These are phyloP conservation scores for Oenanthe sinensis DNA, from an alignment of 129 eudicot genomes.

Conservation along the genomic window DNA sequence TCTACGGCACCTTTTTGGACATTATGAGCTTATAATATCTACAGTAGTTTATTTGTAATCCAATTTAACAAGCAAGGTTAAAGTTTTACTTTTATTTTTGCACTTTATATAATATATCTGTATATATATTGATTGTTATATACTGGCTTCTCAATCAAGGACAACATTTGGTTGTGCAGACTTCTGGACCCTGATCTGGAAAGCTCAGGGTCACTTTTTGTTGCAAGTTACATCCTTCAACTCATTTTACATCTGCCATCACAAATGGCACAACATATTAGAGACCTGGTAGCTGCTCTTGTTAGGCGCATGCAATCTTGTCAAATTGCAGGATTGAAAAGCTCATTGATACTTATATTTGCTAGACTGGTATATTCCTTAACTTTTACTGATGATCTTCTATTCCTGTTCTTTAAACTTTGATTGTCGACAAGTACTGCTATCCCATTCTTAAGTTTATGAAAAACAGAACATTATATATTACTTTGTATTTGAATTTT, in stretches of 20 bases:
- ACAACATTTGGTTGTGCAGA: slow-evolving; percentile 33
- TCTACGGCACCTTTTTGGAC: neutral
- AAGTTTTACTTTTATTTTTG: neutral
- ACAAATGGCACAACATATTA: slow-evolving; percentile 85
- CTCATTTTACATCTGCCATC: slow-evolving; percentile 84
- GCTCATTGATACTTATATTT: slow-evolving; percentile 73
- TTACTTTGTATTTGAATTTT: neutral
- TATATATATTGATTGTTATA: neutral
- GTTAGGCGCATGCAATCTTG: slow-evolving; percentile 86
- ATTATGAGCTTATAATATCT: neutral
- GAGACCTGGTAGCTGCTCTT: slow-evolving; percentile 83
- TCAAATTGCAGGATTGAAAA: slow-evolving; percentile 66
- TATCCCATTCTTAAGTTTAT: neutral
- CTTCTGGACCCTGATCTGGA: slow-evolving; percentile 88
- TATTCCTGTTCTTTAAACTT: neutral
- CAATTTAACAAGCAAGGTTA: neutral
- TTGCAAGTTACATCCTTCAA: slow-evolving; percentile 83
- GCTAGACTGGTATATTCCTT: slow-evolving; percentile 65
- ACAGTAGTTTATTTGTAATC: neutral
- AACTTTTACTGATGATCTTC: neutral
- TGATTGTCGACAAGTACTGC: neutral
- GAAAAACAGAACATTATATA: neutral
- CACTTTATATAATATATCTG: neutral
- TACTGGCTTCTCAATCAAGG: neutral
- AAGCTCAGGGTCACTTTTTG: slow-evolving; percentile 95